Conservation (phyloP, 495 filamentous ascomycete genomes). For the Aspergillus coremiiformis region DNA sequence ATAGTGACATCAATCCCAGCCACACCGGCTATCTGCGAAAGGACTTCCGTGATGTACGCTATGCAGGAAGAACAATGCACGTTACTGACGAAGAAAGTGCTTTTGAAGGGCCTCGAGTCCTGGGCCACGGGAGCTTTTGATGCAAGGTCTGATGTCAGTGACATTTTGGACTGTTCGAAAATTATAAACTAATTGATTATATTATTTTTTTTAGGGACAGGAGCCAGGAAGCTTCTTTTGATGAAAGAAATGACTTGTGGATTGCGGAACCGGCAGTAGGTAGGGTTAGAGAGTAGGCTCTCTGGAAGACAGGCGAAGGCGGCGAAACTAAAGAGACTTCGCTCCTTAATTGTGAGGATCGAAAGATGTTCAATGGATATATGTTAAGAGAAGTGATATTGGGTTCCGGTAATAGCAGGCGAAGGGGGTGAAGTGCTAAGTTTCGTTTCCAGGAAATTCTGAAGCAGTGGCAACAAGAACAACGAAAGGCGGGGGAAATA, state of each 20-base stretch:
- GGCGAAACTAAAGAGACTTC: not conserved
- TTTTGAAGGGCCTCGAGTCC: slow-evolving; percentile 12
- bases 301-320: too few species aligned
- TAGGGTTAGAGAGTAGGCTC: not conserved
- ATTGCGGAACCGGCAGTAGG: not conserved
- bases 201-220: not conserved
- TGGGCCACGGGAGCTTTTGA: not conserved
- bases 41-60: slow-evolving; percentile 37
- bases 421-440: not conserved
- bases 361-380: not conserved
- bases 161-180: slow-evolving; percentile 1
- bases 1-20: slow-evolving; percentile 38
- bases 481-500: not conserved
- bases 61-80: slow-evolving; percentile 50
- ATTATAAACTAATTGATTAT: not conserved
- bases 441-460: not conserved
- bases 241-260: not conserved
- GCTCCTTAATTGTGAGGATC: not conserved
- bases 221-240: not conserved
- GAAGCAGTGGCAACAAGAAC: not conserved
- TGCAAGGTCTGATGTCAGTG: slow-evolving; percentile 2
- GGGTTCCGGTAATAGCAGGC: not conserved
- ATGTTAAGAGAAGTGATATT: not conserved
- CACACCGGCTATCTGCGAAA: slow-evolving; percentile 29
- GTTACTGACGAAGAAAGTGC: slow-evolving; percentile 42